phyloP scores from a whole-genome alignment of 2,329 filamentous ascomycete genomes.

The Colletotrichum sp. region DNA sequence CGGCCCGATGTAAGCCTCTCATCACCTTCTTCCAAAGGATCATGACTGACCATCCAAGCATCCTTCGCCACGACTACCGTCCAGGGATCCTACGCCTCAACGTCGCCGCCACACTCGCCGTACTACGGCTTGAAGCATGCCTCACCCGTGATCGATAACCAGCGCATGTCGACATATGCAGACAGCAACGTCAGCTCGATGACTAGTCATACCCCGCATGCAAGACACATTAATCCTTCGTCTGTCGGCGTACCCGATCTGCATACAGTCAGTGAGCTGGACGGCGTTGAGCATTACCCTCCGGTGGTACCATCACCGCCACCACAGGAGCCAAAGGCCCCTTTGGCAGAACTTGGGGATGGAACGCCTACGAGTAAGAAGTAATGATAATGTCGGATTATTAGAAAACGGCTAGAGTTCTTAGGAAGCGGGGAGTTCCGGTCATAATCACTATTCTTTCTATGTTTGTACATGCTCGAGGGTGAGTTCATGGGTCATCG shows the following conservation, averaged over 20 bases:
- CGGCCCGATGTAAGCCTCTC: neutral
- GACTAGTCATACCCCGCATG: neutral
- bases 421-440: neutral
- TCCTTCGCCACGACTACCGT: constrained; percentile 4
- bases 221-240: neutral
- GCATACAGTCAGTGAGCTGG: constrained; percentile 13
- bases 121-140: constrained; percentile 1
- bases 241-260: neutral
- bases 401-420: neutral
- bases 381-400: neutral
- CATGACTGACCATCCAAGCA: neutral
- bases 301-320: neutral
- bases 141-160: neutral
- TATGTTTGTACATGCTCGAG: neutral
- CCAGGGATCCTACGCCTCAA: neutral
- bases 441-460: neutral
- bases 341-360: constrained; percentile 1
- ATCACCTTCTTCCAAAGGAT: neutral
- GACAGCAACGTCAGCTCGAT: constrained; percentile 12
- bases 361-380: neutral
- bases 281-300: neutral
- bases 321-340: neutral
- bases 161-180: neutral
- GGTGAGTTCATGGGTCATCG: neutral
- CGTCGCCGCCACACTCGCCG: constrained; percentile 8